Base-by-base conservation (phyloP, 2,329 filamentous ascomycete genomes). In the Ascochyta koolunga region DNA sequence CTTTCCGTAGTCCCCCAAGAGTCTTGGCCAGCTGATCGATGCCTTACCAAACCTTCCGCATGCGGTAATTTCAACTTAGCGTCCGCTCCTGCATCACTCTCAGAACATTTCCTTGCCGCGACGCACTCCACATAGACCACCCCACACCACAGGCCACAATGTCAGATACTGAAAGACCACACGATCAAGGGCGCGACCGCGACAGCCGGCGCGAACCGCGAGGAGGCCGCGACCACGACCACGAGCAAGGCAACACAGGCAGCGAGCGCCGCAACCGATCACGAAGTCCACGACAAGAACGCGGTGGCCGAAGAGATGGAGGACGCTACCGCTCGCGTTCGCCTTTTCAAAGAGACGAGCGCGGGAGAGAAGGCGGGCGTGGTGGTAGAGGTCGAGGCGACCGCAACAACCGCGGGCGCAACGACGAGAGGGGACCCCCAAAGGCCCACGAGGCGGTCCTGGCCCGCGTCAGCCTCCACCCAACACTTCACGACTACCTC, bases 281-380 rank as follows among this genome's bases (percentile, higher is more conserved):
- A 19, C 65, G 71, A 47, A 73, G 70, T 54, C 69, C 71, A 43
- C 67, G 65, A 41, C 64, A 62, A 39, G 69, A 72, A 25, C 67
- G 69, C 37, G 66, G 66, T 44, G 59, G 56, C 25, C 47, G 67
- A 15, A 60, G 65, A 39, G 60, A 65, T 24, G 56, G 59, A 15
- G 45, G 45, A 7, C 60, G 64, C n/a, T 62, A 68, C 50, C 60
- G 69, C 33, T 69, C 69, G 24, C 65, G 70, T 37, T 72, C 68
- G 7, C 69, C 68, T 0, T 42, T 61, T 10, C 60, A 63, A 29
- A 49, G 66, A 32, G 63, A 68, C 16, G 64, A 63, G 33, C 56
- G 61, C 31, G 64, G 65, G 18, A 40, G 57, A 16, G 51, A 58
- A 10, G 49, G 58, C n/a, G 52, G 53, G 9, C 61, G 66, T 16